phyloP scores from a whole-genome alignment of 345 rosid species.

The Rhizophora mangle region DNA sequence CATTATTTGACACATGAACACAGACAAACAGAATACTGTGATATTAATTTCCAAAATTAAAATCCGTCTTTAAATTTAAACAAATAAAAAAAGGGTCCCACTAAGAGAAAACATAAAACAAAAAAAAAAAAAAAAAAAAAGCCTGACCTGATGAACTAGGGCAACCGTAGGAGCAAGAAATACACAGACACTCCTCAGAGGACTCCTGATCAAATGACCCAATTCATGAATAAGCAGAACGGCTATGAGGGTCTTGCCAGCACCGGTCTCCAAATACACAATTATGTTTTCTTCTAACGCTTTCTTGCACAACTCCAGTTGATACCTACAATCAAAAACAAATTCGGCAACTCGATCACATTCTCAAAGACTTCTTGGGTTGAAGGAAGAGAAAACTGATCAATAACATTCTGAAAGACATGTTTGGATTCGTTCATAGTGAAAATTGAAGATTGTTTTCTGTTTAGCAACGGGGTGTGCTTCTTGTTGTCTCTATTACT shows the following conservation, averaged over 20 bases:
- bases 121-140: conserved; percentile 9
- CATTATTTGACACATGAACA: no score
- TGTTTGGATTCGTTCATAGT: no score
- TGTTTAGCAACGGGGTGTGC: not conserved
- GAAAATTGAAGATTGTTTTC: no score
- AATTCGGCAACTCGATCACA: conserved; percentile 9
- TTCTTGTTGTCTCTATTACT: not conserved
- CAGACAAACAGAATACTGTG: not conserved
- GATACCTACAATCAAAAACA: conserved; percentile 52
- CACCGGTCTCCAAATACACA: conserved; percentile 83
- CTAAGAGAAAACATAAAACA: not conserved
- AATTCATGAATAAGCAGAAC: conserved; percentile 79
- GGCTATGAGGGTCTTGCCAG: conserved; percentile 94
- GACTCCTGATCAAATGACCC: conserved; percentile 62
- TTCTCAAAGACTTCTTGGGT: no score
- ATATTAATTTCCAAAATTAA: not conserved
- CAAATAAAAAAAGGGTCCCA: not conserved
- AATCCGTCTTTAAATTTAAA: no score
- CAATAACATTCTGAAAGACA: no score
- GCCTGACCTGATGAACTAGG: conserved; percentile 75
- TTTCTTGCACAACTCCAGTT: conserved; percentile 76
- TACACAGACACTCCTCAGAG: conserved; percentile 55
- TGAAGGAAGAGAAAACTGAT: no score
- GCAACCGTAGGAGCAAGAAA: conserved; percentile 94
- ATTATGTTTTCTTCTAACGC: conserved; percentile 78